These are phyloP conservation scores for Oryza rufipogon DNA, from an alignment of 176 grass and related monocot species.

Conservation along the genomic window DNA sequence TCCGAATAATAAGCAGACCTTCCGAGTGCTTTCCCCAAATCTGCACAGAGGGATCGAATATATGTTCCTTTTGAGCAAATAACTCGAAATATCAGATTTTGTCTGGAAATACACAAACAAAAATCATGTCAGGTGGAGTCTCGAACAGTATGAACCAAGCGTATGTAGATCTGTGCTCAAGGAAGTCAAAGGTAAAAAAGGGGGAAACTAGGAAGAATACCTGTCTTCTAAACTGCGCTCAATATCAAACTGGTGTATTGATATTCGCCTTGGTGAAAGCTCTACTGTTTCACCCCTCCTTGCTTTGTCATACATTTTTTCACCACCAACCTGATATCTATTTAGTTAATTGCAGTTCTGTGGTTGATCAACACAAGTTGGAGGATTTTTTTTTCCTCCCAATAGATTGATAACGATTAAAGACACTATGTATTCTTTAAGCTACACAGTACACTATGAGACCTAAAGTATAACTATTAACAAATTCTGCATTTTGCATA, in stretches of 20 bases:
- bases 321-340: slow-evolving; percentile 69
- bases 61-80: slow-evolving; percentile 99
- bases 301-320: slow-evolving; percentile 98
- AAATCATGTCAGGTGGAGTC: not conserved
- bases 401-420: not conserved
- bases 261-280: slow-evolving; percentile 85
- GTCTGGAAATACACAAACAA: slow-evolving; percentile 49
- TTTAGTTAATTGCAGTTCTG: slow-evolving; percentile 3
- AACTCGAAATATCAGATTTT: slow-evolving; percentile 96
- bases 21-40: slow-evolving; percentile 91
- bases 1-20: slow-evolving; percentile 51
- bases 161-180: not conserved
- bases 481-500: not conserved
- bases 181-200: not conserved
- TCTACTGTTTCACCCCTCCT: slow-evolving; percentile 90
- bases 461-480: not conserved
- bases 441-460: not conserved
- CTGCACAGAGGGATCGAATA: slow-evolving; percentile 89
- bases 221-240: slow-evolving; percentile 94
- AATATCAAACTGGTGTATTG: slow-evolving; percentile 87
- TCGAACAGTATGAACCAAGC: not conserved
- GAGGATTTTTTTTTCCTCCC: not conserved
- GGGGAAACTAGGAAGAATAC: slow-evolving; percentile 33
- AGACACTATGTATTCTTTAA: not conserved
- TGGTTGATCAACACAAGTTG: not conserved